phyloP scores from a whole-genome alignment of 2,329 filamentous ascomycete species.

The Mycosphaerelloides madeirae region DNA sequence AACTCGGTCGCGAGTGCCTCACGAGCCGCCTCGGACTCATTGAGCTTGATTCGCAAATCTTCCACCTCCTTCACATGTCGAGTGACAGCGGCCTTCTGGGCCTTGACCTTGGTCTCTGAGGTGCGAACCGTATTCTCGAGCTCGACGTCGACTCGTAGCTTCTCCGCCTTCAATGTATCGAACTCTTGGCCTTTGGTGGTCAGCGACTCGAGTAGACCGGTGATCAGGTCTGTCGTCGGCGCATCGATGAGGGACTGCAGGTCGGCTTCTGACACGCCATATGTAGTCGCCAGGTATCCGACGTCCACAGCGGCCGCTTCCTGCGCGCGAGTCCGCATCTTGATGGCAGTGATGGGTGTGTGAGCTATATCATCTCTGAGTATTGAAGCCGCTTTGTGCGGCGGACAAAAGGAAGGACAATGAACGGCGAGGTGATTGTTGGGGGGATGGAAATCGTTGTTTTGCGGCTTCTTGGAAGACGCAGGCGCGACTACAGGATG shows the following conservation, averaged over 20 bases:
- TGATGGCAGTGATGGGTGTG: slow-evolving; percentile 14
- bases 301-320: slow-evolving; percentile 56
- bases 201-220: slow-evolving; percentile 68
- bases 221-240: slow-evolving; percentile 74
- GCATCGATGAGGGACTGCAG: slow-evolving; percentile 58
- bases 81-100: slow-evolving; percentile 74
- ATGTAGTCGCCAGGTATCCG: slow-evolving; percentile 67
- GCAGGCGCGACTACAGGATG: slow-evolving; percentile 1
- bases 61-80: slow-evolving; percentile 80
- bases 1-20: slow-evolving; percentile 77
- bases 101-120: slow-evolving; percentile 75
- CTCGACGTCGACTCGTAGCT: slow-evolving; percentile 85
- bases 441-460: background rate
- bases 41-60: slow-evolving; percentile 73
- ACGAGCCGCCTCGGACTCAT: slow-evolving; percentile 72
- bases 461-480: slow-evolving; percentile 1
- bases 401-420: background rate
- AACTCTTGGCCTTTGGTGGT: slow-evolving; percentile 74
- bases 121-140: slow-evolving; percentile 83
- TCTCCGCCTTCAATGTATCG: slow-evolving; percentile 78
- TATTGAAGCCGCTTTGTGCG: background rate
- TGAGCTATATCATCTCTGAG: slow-evolving; percentile 14
- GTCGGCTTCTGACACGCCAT: slow-evolving; percentile 62
- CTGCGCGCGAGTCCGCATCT: slow-evolving; percentile 46
- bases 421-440: background rate